Base-by-base conservation (phyloP, 2,329 filamentous ascomycete species). In the Diaporthe vexans region DNA sequence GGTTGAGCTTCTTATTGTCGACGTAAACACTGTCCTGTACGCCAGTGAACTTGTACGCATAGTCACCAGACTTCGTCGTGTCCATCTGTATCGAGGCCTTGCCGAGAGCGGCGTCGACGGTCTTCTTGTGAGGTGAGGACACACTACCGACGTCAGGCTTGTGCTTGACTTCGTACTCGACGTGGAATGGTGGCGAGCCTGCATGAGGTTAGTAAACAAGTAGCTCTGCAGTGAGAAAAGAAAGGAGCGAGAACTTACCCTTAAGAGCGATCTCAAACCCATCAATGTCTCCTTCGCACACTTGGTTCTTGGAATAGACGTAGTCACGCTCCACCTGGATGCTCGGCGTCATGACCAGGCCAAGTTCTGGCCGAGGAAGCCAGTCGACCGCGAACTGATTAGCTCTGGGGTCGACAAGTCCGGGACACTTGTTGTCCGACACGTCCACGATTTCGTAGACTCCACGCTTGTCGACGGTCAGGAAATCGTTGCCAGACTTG, bases 281-380 rank as follows among this genome's bases (percentile, higher is more conserved):
- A 82, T 98, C 96, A 79, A 98, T 94, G 76, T 98, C 96, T 40
- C 96, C 96, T 85, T 99, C 95, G 80, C 97, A 99, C 40, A 99
- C 93, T 75, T 95, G 92, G 56, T 92, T 89, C 83, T 97, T 97
- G 78, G 92, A 81, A 80, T 92, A 94, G 9, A 65, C 56, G 46
- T 88, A 87, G 37, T 87, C 86, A 11, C 85, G 86, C 21, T 87
- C 85, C 48, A 88, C 83, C 15, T 86, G 86, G 61, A 94, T 87
- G 61, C 91, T 89, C 5, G 91, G 87, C n/a, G 90, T 90, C 75
- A 93, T 89, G 8, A 91, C 86, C 59, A 97, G 82, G 19, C 88
- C 89, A 56, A 97, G 88, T 76, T 91, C 87, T 0, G 97, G 97
- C 61, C 95, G 91, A 46, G 94, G 89, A 78, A 97, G 94, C 95